A percentile compares a stretch with the other conserved stretches of the same genome.
Conservation (phyloP, 2,329 filamentous ascomycete species). For the Cercospora sp. region DNA sequence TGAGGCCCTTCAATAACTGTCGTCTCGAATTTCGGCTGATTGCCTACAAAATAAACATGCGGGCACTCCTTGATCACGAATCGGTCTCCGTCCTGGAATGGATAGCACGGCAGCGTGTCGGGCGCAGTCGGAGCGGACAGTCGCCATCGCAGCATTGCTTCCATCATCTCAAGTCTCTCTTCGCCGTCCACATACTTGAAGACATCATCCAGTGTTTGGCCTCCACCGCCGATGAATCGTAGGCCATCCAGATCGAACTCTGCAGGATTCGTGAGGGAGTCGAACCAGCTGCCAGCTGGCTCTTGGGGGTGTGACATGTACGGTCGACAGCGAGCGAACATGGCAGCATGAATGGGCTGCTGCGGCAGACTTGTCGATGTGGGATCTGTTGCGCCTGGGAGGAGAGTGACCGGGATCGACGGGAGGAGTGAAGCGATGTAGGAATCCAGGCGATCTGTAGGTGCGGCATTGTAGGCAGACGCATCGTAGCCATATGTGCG, state of each 20-base stretch:
- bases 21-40: slow-evolving; percentile 62
- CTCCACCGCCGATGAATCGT: slow-evolving; percentile 80
- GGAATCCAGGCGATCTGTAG: slow-evolving; percentile 78
- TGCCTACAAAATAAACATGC: slow-evolving; percentile 79
- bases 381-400: slow-evolving; percentile 82
- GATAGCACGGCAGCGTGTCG: slow-evolving; percentile 95
- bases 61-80: slow-evolving; percentile 84
- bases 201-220: slow-evolving; percentile 91
- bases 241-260: slow-evolving; percentile 88
- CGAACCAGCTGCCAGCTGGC: slow-evolving; percentile 67
- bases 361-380: slow-evolving; percentile 89
- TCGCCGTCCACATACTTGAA: slow-evolving; percentile 80
- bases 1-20: slow-evolving; percentile 54
- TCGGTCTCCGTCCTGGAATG: slow-evolving; percentile 90
- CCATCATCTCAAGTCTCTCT: slow-evolving; percentile 83
- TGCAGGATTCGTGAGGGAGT: slow-evolving; percentile 90
- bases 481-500: slow-evolving; percentile 97
- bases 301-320: slow-evolving; percentile 57
- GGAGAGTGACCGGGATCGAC: slow-evolving; percentile 81
- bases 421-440: slow-evolving; percentile 81
- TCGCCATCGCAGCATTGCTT: slow-evolving; percentile 89
- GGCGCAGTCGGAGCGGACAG: slow-evolving; percentile 90
- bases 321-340: slow-evolving; percentile 75
- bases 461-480: slow-evolving; percentile 80
- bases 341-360: slow-evolving; percentile 86